Evolutionary conservation across 768 basidiomycete species (phyloP).

Genomic region (Panaeolus papilionaceus): DNA sequence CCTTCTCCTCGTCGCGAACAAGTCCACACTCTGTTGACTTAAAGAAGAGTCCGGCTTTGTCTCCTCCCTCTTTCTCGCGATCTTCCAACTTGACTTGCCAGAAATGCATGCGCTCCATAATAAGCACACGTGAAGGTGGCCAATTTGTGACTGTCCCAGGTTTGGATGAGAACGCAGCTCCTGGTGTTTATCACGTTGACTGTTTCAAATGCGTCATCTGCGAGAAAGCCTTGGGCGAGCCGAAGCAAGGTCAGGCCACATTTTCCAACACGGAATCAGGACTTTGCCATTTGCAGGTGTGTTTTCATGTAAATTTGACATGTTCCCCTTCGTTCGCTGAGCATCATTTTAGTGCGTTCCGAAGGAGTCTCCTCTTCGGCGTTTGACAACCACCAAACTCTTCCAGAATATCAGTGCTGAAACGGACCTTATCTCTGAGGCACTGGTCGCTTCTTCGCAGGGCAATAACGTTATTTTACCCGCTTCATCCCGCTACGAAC

Average conservation of each 20-base stretch:
- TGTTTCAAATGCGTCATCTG: constrained; percentile 82
- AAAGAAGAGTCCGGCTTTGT: neutral
- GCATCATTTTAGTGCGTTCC: constrained; percentile 49
- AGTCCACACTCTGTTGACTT: neutral
- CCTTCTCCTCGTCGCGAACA: neutral
- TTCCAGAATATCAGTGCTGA: constrained; percentile 22
- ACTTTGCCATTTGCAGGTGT: constrained; percentile 71
- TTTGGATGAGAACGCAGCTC: constrained; percentile 47
- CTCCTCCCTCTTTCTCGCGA: constrained; percentile 33
- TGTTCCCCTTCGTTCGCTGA: constrained; percentile 3
- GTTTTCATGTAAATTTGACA: constrained; percentile 19
- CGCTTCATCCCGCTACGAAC: constrained; percentile 37
- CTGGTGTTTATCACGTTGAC: constrained; percentile 72
- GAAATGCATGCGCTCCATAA: constrained; percentile 64
- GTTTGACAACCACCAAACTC: constrained; percentile 38
- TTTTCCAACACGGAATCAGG: constrained; percentile 72
- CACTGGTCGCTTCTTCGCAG: constrained; percentile 23
- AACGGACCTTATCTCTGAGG: constrained; percentile 11
- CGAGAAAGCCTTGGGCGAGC: constrained; percentile 66
- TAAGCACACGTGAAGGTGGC: constrained; percentile 61
- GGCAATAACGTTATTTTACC: constrained; percentile 22
- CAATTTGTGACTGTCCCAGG: constrained; percentile 77
- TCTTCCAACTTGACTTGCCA: constrained; percentile 54
- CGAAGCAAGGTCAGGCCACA: constrained; percentile 64
- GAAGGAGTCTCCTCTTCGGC: constrained; percentile 41